Percentiles rank a stretch among this genome's conserved stretches.
phyloP scores from a whole-genome alignment of 345 rosid genomes.

The Euphorbia tirucalli region DNA sequence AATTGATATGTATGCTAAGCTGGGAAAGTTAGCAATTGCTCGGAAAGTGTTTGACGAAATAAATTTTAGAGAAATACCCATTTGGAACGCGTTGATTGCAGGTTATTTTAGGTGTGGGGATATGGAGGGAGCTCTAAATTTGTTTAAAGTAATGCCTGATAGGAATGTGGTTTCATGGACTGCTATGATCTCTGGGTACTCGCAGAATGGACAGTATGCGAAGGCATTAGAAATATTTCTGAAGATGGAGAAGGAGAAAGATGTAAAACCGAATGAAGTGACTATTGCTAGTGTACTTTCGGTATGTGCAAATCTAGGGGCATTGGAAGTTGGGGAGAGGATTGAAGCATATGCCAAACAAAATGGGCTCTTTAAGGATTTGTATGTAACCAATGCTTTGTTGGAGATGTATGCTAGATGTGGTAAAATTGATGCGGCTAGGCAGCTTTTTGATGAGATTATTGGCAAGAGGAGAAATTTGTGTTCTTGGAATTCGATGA shows the following conservation, averaged over 20 bases:
- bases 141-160: conserved; percentile 57
- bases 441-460: conserved; percentile 48
- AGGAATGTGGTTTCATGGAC: conserved; percentile 81
- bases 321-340: conserved; percentile 63
- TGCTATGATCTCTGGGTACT: conserved; percentile 63
- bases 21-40: conserved; percentile 41
- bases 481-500: conserved; percentile 92
- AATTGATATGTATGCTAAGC: conserved; percentile 52
- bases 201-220: conserved; percentile 56
- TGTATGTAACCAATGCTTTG: conserved; percentile 59
- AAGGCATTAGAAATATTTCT: conserved; percentile 55
- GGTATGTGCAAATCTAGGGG: conserved; percentile 69
- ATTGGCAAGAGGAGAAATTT: conserved; percentile 53
- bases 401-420: conserved; percentile 73
- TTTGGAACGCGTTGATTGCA: conserved; percentile 70
- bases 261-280: conserved; percentile 57
- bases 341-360: conserved; percentile 56
- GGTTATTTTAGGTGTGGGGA: conserved; percentile 56
- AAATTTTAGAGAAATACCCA: conserved; percentile 45
- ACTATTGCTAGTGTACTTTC: conserved; percentile 70
- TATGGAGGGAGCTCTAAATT: conserved; percentile 49
- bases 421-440: conserved; percentile 60
- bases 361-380: conserved; percentile 54
- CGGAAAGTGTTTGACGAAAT: conserved; percentile 63
- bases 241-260: conserved; percentile 61